Base-by-base conservation (phyloP, 2,329 filamentous ascomycete genomes). In the Chaetothyriales sp. region DNA sequence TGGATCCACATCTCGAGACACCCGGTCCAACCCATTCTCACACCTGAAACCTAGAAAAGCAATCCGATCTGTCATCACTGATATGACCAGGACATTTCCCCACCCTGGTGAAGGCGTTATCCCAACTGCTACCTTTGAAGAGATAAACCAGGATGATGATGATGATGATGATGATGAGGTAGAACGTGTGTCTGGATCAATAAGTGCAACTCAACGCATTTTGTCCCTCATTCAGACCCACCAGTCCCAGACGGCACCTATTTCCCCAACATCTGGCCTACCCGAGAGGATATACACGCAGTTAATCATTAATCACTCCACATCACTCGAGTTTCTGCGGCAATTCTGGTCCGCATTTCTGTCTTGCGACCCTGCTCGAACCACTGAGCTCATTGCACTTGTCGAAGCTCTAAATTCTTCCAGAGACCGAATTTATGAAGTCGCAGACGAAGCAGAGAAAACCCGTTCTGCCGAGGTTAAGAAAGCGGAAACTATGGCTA, bases 301-400 rank as follows among this genome's bases (percentile, higher is more conserved):
- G 18, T 64, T 86, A n/a, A 75, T 73, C 10, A 74, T 85, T 51
- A 95, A 90, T 0, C 89, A 97, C 65, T 89, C 89, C 50, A 98
- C 92, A 0, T 94, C 88, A 0, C 84, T 86, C 40, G 92, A 98
- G 64, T 98, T 97, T 63, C 73, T 98, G n/a, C 86, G 90, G 61
- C 94, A 97, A 66, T 98, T 98, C 71, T 98, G 90, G 90, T 78
- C 80, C 33, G 82, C 89, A 0, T 98, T 94, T 63, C 76, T 94
- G 22, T 95, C 89, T 0, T 90, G 89, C 13, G 87, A 95, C 63
- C 71, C 86, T 1, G 83, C 87, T 54, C 82, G 87, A 33, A 86
- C 87, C 0, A 76, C 76, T 44, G 90, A 98, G 68, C 76, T 95
- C 13, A 81, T 82, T 5, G 88, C 86, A 56, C 76, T 95, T 46